Conservation (phyloP, 306 rosid species). For the Ormosia emarginata region DNA sequence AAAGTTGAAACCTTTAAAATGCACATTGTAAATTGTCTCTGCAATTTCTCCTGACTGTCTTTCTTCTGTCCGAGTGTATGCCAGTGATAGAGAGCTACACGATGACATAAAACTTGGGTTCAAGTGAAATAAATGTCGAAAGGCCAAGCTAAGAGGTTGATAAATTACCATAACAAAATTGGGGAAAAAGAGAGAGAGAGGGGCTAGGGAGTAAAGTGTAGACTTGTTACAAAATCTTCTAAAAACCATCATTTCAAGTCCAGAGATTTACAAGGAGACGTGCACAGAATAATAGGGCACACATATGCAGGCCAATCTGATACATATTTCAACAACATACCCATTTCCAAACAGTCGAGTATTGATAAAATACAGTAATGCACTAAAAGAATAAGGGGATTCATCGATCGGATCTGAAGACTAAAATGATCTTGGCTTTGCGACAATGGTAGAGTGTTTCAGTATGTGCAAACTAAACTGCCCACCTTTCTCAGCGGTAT, state of each 20-base stretch:
- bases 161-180: too few relatives aligned
- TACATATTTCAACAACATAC: not conserved
- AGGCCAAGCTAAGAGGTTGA: too few relatives aligned
- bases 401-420: not conserved
- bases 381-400: conserved; percentile 13
- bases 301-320: not conserved
- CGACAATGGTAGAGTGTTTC: conserved; percentile 72
- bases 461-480: conserved; percentile 77
- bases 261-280: conserved; percentile 8
- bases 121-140: too few relatives aligned
- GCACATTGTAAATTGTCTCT: too few relatives aligned
- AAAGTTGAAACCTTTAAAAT: too few relatives aligned
- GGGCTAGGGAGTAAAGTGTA: too few relatives aligned
- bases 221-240: not conserved
- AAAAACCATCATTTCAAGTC: not conserved
- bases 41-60: too few relatives aligned
- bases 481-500: conserved; percentile 73
- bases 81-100: too few relatives aligned
- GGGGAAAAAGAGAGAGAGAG: too few relatives aligned
- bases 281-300: not conserved
- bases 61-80: too few relatives aligned
- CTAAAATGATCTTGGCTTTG: conserved; percentile 46
- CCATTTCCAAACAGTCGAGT: not conserved
- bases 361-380: not conserved
- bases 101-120: too few relatives aligned